Evolutionary conservation across 2,329 filamentous ascomycete genomes (phyloP).

Genomic region (Penicillium crustosum): DNA sequence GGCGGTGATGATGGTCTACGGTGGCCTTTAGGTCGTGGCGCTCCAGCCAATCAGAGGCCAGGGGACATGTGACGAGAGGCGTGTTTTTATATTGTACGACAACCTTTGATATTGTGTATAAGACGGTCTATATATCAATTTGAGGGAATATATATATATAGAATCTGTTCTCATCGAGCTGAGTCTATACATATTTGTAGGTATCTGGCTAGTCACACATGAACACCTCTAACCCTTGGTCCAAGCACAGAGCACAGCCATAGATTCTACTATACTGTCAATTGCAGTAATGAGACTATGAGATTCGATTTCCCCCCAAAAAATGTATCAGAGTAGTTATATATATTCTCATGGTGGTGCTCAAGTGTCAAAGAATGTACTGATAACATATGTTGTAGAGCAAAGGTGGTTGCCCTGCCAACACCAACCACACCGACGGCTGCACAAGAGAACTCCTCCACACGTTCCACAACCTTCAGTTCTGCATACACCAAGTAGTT

Average conservation of each 20-base stretch:
- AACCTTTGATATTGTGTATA: background rate
- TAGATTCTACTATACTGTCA: background rate
- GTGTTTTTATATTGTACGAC: background rate
- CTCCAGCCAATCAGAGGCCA: constrained; percentile 36
- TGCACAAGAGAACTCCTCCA: constrained; percentile 20
- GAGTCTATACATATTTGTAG: background rate
- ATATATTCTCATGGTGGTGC: background rate
- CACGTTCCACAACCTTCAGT: constrained; percentile 16
- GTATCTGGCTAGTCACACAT: background rate
- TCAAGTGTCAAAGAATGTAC: background rate
- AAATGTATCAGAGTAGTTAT: background rate
- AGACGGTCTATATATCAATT: background rate
- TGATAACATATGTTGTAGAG: background rate
- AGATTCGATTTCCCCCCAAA: too few relatives aligned
- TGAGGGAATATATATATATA: background rate
- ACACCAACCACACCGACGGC: constrained; percentile 12
- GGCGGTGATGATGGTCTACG: constrained; percentile 37
- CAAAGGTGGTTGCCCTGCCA: constrained; percentile 24
- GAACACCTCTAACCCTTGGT: background rate
- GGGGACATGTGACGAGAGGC: constrained; percentile 16
- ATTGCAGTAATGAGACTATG: background rate
- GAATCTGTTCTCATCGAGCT: background rate
- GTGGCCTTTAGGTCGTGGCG: constrained; percentile 40
- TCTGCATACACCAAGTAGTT: constrained; percentile 23
- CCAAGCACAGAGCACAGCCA: background rate